Evolutionary conservation across 352 stramenopile species (phyloP).

Genomic region (Thalassiosira delicatula): DNA sequence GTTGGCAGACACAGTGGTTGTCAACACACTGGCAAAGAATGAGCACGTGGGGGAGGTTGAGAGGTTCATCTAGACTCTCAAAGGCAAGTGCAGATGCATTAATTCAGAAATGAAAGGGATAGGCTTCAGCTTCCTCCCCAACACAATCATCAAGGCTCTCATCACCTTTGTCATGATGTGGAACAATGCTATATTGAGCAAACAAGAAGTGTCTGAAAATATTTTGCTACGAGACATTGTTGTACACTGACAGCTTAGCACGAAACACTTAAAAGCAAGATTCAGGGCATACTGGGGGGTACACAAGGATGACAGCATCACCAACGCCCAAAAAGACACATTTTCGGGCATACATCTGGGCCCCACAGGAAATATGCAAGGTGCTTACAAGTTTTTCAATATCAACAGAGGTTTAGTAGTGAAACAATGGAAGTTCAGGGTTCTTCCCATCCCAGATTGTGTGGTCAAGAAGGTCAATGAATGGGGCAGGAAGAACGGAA

Average conservation of each 20-base stretch:
- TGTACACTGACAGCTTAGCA: constrained; percentile 1
- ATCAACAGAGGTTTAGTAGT: constrained; percentile 30
- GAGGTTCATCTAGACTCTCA: constrained; percentile 56
- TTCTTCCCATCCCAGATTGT: background rate
- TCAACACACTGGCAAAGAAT: constrained; percentile 38
- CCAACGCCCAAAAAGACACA: constrained; percentile 52
- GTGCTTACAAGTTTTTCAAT: constrained; percentile 32
- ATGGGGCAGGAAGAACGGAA: background rate
- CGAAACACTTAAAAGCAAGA: no score
- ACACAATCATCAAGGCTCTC: constrained; percentile 46
- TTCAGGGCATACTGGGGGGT: no score
- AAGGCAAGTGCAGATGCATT: constrained; percentile 41
- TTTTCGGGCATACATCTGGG: constrained; percentile 59
- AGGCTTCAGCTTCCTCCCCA: constrained; percentile 49
- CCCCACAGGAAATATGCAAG: constrained; percentile 58
- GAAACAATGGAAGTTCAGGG: constrained; percentile 10
- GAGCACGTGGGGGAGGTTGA: constrained; percentile 70
- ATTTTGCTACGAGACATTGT: constrained; percentile 51
- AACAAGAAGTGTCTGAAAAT: constrained; percentile 35
- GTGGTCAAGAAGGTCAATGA: constrained; percentile 2
- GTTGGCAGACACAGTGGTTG: constrained; percentile 10
- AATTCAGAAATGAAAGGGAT: constrained; percentile 32
- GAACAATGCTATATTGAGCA: constrained; percentile 48
- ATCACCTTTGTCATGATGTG: constrained; percentile 53
- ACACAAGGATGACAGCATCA: no score